Conservation (phyloP, 2,329 filamentous ascomycete genomes). For the Huntiella omanensis region DNA sequence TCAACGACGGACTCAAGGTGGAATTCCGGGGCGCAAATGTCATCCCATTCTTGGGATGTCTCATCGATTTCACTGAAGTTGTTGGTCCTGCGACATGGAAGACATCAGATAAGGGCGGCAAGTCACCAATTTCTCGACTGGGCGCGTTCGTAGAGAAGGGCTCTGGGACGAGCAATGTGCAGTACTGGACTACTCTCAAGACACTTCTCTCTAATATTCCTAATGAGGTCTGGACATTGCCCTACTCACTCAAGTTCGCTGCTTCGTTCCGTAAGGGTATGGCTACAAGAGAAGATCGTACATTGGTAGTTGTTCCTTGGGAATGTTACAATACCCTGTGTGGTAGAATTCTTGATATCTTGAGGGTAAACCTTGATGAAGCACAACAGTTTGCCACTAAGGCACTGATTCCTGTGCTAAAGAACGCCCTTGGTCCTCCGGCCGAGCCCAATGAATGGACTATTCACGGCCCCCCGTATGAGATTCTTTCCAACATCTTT, state of each 20-base stretch:
- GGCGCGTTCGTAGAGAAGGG: conserved; percentile 62
- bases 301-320: conserved; percentile 54
- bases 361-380: conserved; percentile 23
- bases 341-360: conserved; percentile 30
- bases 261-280: conserved; percentile 53
- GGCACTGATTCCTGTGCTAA: conserved; percentile 33
- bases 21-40: conserved; percentile 52
- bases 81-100: conserved; percentile 52
- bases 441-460: conserved; percentile 21
- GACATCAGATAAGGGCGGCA: conserved; percentile 24
- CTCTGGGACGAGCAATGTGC: conserved; percentile 54
- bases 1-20: conserved; percentile 54
- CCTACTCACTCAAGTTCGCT: conserved; percentile 42
- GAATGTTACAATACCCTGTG: conserved; percentile 51
- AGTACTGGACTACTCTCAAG: conserved; percentile 55
- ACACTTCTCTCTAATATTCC: conserved; percentile 44
- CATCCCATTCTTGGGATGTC: background rate
- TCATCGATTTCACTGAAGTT: conserved; percentile 28
- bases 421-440: conserved; percentile 32
- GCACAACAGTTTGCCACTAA: conserved; percentile 28
- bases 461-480: conserved; percentile 10
- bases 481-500: conserved; percentile 7
- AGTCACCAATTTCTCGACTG: conserved; percentile 36
- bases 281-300: conserved; percentile 53
- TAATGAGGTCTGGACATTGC: conserved; percentile 21